phyloP scores from a whole-genome alignment of 1,284 basidiomycete genomes.

The Sutorius eximius region DNA sequence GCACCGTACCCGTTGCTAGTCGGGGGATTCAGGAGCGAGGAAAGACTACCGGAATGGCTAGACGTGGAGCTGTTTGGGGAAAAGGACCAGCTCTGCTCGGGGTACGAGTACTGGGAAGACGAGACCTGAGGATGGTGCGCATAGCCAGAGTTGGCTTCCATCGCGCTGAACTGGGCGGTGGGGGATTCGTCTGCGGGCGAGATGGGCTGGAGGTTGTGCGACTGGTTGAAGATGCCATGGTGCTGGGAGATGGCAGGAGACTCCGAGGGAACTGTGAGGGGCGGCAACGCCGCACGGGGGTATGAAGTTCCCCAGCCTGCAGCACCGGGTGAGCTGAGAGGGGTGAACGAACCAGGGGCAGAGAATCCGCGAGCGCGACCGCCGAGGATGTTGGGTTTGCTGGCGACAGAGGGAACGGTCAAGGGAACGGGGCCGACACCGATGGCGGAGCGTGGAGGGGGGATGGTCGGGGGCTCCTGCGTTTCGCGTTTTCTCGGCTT shows the following conservation, averaged over 20 bases:
- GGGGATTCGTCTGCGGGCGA: slow-evolving; percentile 67
- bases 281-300: slow-evolving; percentile 66
- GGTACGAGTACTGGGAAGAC: slow-evolving; percentile 58
- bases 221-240: slow-evolving; percentile 52
- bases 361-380: slow-evolving; percentile 76
- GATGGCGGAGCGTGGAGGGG: slow-evolving; percentile 71
- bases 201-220: slow-evolving; percentile 63
- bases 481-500: slow-evolving; percentile 77
- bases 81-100: slow-evolving; percentile 62
- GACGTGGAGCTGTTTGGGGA: slow-evolving; percentile 54
- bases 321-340: slow-evolving; percentile 55
- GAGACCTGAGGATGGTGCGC: slow-evolving; percentile 44
- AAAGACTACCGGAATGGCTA: slow-evolving; percentile 69
- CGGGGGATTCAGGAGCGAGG: slow-evolving; percentile 72
- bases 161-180: slow-evolving; percentile 55
- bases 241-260: slow-evolving; percentile 57
- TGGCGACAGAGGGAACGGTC: slow-evolving; percentile 48
- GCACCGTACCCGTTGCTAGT: slow-evolving; percentile 53
- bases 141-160: slow-evolving; percentile 42
- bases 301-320: slow-evolving; percentile 60
- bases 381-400: slow-evolving; percentile 41
- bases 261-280: slow-evolving; percentile 78
- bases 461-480: slow-evolving; percentile 58
- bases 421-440: slow-evolving; percentile 63
- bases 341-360: slow-evolving; percentile 73